Evolutionary conservation across 2,329 filamentous ascomycete species (phyloP).

Genomic region (Coleophoma cylindrospora): DNA sequence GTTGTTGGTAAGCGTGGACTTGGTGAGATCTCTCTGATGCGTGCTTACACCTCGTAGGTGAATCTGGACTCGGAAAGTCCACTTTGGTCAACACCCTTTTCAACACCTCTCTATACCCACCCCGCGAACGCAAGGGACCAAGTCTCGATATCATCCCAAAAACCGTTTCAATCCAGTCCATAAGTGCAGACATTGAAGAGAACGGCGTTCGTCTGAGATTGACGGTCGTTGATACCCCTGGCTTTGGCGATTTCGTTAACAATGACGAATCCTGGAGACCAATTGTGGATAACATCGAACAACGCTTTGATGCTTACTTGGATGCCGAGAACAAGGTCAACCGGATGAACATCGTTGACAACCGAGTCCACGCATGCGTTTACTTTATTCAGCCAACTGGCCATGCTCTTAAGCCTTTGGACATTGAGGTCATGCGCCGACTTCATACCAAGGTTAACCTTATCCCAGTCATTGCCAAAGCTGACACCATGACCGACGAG

Average conservation of each 20-base stretch:
- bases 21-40: background rate
- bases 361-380: constrained; percentile 96
- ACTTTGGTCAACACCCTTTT: constrained; percentile 98
- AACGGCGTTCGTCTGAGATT: constrained; percentile 93
- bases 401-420: constrained; percentile 95
- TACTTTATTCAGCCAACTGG: constrained; percentile 99
- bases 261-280: constrained; percentile 99
- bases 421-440: constrained; percentile 99
- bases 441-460: constrained; percentile 99
- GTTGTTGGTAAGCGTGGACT: constrained; percentile 80
- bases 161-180: constrained; percentile 91
- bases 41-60: constrained; percentile 55
- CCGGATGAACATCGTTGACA: constrained; percentile 99
- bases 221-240: constrained; percentile 95
- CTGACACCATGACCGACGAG: constrained; percentile 95
- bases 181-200: constrained; percentile 96
- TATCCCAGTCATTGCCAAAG: constrained; percentile 98
- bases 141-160: constrained; percentile 98
- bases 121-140: constrained; percentile 96
- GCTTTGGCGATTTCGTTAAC: constrained; percentile 99
- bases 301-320: constrained; percentile 95
- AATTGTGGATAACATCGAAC: constrained; percentile 99
- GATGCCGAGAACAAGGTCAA: constrained; percentile 99
- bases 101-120: constrained; percentile 98
- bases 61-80: constrained; percentile 98